Evolutionary conservation across 305 asterid species (phyloP).

Genomic region (Solanum chacoense): DNA sequence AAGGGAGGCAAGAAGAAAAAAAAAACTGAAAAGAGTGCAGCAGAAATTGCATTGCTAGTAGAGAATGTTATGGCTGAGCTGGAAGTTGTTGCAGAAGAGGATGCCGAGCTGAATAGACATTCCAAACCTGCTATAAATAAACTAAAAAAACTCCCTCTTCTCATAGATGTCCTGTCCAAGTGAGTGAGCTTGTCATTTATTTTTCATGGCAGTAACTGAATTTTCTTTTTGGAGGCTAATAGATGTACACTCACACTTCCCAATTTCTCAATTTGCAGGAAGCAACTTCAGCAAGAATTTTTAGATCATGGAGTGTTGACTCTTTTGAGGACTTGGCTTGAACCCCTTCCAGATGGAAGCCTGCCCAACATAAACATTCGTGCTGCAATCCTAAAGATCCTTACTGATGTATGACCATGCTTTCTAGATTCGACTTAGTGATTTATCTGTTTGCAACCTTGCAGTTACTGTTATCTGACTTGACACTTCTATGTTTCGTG

Average conservation of each 20-base stretch:
- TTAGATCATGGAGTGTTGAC: slow-evolving; percentile 89
- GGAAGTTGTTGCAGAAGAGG: slow-evolving; percentile 84
- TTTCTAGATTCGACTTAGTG: neutral
- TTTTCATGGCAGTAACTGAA: neutral
- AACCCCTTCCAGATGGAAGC: slow-evolving; percentile 98
- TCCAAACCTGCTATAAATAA: slow-evolving; percentile 80
- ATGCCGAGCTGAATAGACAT: slow-evolving; percentile 69
- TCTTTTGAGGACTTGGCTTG: slow-evolving; percentile 88
- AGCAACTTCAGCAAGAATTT: slow-evolving; percentile 94
- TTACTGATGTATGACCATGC: slow-evolving; percentile 29
- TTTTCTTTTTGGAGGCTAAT: neutral
- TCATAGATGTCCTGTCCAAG: slow-evolving; percentile 83
- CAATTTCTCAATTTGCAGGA: slow-evolving; percentile 34
- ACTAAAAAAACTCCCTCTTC: slow-evolving; percentile 72
- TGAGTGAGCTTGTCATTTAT: slow-evolving; percentile 21
- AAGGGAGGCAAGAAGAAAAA: slow-evolving; percentile 75
- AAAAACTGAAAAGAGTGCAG: slow-evolving; percentile 73
- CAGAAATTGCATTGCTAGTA: slow-evolving; percentile 71
- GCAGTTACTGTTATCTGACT: neutral
- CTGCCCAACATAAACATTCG: slow-evolving; percentile 87
- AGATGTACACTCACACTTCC: neutral
- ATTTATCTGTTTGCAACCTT: neutral
- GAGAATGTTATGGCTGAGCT: slow-evolving; percentile 91
- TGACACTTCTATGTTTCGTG: slow-evolving; percentile 2
- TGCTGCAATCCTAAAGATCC: slow-evolving; percentile 35